A percentile compares a stretch with the other conserved stretches of the same genome.
Evolutionary conservation across 345 rosid genomes (phyloP).

Genomic region (Mallotus nudiflorus): DNA sequence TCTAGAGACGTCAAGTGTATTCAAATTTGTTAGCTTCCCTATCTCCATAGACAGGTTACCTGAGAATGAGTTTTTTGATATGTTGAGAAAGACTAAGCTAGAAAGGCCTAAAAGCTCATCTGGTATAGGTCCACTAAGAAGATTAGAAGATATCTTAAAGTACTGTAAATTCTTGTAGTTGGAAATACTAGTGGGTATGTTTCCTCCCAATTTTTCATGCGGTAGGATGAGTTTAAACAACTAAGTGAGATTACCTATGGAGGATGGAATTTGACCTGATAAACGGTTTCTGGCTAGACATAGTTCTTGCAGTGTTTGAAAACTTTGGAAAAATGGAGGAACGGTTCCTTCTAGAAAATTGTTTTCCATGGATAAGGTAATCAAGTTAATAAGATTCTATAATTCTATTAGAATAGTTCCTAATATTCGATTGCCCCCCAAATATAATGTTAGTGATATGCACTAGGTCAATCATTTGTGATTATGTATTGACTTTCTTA

Average conservation of each 20-base stretch:
- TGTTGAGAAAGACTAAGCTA: slow-evolving; percentile 20
- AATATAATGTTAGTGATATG: too few species aligned
- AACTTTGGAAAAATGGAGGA: slow-evolving; percentile 11
- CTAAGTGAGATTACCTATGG: too few species aligned
- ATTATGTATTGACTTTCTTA: too few species aligned
- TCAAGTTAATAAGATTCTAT: slow-evolving; percentile 24
- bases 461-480: too few species aligned
- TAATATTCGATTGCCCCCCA: slow-evolving; percentile 1
- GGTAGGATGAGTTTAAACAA: not conserved
- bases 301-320: not conserved
- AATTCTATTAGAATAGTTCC: slow-evolving; percentile 20
- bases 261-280: too few species aligned
- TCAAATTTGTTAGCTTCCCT: too few species aligned
- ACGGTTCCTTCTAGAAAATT: slow-evolving; percentile 16
- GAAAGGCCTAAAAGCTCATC: slow-evolving; percentile 13
- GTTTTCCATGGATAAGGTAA: not conserved
- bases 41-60: too few species aligned
- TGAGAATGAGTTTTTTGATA: slow-evolving; percentile 29
- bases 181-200: slow-evolving; percentile 13
- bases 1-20: too few species aligned
- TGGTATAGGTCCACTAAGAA: slow-evolving; percentile 25
- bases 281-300: not conserved
- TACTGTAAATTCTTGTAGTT: not conserved
- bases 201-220: slow-evolving; percentile 15
- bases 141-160: slow-evolving; percentile 18